These are phyloP conservation scores for Pisolithus orientalis DNA, from an alignment of 768 basidiomycete species.

Conservation along the genomic window DNA sequence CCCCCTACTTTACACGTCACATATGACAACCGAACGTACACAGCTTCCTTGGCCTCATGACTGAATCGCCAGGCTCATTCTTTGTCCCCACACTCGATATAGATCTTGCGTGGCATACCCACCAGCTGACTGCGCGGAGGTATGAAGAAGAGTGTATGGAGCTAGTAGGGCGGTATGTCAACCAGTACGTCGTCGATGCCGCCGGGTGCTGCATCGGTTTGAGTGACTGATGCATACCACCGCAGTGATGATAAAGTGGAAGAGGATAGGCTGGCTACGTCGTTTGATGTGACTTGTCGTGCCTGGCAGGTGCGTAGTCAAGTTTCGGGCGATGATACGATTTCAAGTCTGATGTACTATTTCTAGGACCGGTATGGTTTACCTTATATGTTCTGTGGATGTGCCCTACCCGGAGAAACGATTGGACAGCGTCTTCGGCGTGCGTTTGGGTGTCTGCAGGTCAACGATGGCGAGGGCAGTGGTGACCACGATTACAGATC, in stretches of 20 bases:
- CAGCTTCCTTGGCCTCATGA: constrained; percentile 50
- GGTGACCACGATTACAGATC: constrained; percentile 1
- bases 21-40: not conserved
- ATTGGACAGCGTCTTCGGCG: constrained; percentile 39
- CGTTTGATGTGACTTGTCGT: constrained; percentile 46
- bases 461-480: not conserved
- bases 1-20: no score
- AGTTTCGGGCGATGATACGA: not conserved
- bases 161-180: constrained; percentile 39
- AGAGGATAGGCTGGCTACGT: constrained; percentile 35
- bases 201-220: not conserved
- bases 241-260: constrained; percentile 48
- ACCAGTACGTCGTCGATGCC: constrained; percentile 40
- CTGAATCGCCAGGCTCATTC: constrained; percentile 36
- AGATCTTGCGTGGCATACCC: constrained; percentile 68
- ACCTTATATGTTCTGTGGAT: constrained; percentile 54
- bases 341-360: not conserved
- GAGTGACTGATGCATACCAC: not conserved
- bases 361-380: constrained; percentile 40
- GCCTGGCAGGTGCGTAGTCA: constrained; percentile 37
- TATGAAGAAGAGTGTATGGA: constrained; percentile 39
- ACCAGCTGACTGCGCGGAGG: constrained; percentile 42
- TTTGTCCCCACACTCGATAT: constrained; percentile 62
- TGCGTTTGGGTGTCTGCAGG: constrained; percentile 3
- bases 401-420: constrained; percentile 42